Evolutionary conservation across 164 flowering plant species (phyloP).

Genomic region (Tinospora cordifolia): DNA sequence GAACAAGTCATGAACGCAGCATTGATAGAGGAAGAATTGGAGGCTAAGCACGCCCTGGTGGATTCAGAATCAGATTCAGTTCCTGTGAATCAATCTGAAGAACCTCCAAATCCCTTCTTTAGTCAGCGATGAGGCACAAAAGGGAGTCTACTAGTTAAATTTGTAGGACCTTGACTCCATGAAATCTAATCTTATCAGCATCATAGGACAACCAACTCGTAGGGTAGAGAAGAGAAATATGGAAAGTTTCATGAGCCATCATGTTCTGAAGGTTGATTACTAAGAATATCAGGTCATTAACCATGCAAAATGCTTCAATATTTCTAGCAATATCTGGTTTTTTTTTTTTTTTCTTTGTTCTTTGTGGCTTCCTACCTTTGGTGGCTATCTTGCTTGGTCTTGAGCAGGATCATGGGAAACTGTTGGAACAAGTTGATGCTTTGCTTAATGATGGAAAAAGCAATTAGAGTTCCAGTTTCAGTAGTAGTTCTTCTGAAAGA

Average conservation of each 20-base stretch:
- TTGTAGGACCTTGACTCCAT: constrained; percentile 5
- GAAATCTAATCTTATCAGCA: neutral
- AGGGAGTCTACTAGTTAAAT: neutral
- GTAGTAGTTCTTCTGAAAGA: too few species aligned
- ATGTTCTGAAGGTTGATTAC: constrained; percentile 12
- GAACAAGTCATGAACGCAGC: constrained; percentile 10
- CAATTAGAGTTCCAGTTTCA: too few species aligned
- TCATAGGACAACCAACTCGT: neutral
- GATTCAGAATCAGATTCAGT: constrained; percentile 9
- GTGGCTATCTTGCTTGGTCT: too few species aligned
- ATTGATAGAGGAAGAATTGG: constrained; percentile 6
- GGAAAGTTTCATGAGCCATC: constrained; percentile 12
- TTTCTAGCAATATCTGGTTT: too few species aligned
- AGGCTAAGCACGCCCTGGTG: constrained; percentile 8
- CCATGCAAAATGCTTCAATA: neutral
- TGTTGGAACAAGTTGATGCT: too few species aligned
- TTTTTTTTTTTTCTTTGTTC: too few species aligned
- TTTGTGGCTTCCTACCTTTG: too few species aligned
- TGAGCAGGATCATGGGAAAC: too few species aligned
- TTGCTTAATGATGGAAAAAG: too few species aligned
- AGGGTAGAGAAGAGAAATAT: neutral
- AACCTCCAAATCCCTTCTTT: constrained; percentile 6
- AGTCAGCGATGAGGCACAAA: constrained; percentile 7
- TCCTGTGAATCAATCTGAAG: constrained; percentile 12
- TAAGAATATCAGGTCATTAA: constrained; percentile 32